phyloP scores from a whole-genome alignment of 23 red algal species.

The Agarophyton chilense region DNA sequence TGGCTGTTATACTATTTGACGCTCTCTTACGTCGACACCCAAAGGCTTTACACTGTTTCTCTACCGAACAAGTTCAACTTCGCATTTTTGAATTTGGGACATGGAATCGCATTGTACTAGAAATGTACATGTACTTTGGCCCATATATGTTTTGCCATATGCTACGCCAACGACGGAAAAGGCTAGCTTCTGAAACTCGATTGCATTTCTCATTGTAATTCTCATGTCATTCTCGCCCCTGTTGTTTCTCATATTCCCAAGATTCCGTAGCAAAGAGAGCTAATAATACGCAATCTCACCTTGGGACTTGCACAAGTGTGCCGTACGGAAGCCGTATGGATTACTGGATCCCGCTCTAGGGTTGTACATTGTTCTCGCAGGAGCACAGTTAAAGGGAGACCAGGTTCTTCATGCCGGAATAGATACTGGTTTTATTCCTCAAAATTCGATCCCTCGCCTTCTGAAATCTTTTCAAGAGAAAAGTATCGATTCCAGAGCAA shows the following conservation, averaged over 20 bases:
- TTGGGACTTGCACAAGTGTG: too few species aligned
- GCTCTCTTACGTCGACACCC: constrained; percentile 43
- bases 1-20: constrained; percentile 57
- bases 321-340: too few species aligned
- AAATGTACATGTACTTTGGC: constrained; percentile 62
- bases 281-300: too few species aligned
- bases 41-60: constrained; percentile 13
- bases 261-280: too few species aligned
- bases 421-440: constrained; percentile 86
- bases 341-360: constrained; percentile 68
- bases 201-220: too few species aligned
- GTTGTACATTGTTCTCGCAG: constrained; percentile 77
- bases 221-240: too few species aligned
- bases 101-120: constrained; percentile 58
- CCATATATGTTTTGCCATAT: constrained; percentile 64
- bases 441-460: constrained; percentile 34
- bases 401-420: constrained; percentile 71
- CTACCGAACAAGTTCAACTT: constrained; percentile 70
- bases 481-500: background rate
- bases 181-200: background rate
- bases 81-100: constrained; percentile 70
- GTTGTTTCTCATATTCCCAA: too few species aligned
- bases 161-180: constrained; percentile 66
- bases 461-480: background rate
- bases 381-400: constrained; percentile 72